phyloP scores from a whole-genome alignment of 495 filamentous ascomycete genomes.

The Aspergillus biplanus region DNA sequence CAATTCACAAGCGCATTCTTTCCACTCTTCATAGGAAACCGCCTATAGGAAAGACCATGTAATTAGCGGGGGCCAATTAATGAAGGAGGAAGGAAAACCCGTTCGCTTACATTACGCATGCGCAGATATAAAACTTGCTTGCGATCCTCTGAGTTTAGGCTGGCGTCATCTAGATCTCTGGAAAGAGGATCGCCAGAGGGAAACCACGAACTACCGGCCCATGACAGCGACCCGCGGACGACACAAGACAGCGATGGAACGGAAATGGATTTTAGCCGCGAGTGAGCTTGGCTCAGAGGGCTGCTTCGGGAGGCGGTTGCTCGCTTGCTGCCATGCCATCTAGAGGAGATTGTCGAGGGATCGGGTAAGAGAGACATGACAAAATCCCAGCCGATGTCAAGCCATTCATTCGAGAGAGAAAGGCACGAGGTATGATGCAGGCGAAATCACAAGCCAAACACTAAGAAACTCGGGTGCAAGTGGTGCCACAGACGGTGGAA shows the following conservation, averaged over 20 bases:
- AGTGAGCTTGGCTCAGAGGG: constrained; percentile 18
- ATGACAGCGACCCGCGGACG: constrained; percentile 39
- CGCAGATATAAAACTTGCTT: constrained; percentile 65
- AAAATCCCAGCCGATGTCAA: constrained; percentile 2
- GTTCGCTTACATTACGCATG: constrained; percentile 59
- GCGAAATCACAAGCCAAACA: too few relatives aligned
- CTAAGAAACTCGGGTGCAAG: background rate
- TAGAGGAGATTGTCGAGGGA: constrained; percentile 36
- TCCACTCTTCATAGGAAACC: constrained; percentile 65
- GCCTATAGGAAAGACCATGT: constrained; percentile 47
- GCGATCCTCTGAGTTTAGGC: constrained; percentile 56
- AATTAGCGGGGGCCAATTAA: background rate
- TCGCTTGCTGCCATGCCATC: constrained; percentile 30
- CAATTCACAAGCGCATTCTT: constrained; percentile 69
- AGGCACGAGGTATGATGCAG: too few relatives aligned
- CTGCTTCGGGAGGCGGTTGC: constrained; percentile 6
- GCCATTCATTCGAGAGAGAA: constrained; percentile 1
- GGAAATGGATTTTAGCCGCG: constrained; percentile 35
- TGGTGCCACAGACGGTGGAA: background rate
- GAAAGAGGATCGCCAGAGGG: constrained; percentile 60
- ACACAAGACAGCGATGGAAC: constrained; percentile 43
- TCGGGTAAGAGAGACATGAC: constrained; percentile 42
- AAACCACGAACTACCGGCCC: constrained; percentile 53
- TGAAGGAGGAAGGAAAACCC: background rate
- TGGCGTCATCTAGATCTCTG: constrained; percentile 55